Evolutionary conservation across 768 basidiomycete genomes (phyloP), one percentile per base, ranked within the genome.

Genomic region (Scleroderma bovista): DNA sequence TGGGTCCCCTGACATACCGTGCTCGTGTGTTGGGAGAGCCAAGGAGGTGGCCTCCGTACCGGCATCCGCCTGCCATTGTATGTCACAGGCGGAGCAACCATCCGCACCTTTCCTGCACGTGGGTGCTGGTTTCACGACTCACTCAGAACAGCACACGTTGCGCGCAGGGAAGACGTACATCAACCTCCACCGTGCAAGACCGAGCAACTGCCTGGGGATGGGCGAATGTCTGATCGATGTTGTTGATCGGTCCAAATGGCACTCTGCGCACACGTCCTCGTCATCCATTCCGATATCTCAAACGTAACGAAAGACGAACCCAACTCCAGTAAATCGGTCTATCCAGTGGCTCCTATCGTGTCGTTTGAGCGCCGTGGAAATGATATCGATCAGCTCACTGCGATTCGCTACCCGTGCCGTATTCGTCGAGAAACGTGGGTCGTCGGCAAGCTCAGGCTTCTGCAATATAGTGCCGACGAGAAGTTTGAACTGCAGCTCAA

Each of bases 161-260:
- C n/a, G n/a, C n/a, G n/a, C 23, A 15, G 16, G 13, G 24, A 43
- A 43, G 24, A 60, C 79, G 66, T 63, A 89, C 90, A 56, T 92
- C 80, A 45, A 95, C 78, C 58, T 93, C 89, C 23, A 86, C 78
- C 0, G 81, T 81, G 36, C 88, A 78, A 46, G 76, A 72, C 44
- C 94, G 77, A 24, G 93, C 92, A 36, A 83, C 60, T 2, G 89
- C 90, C 71, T 84, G 82, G 7, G 92, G 91, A 67, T 96, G 94
- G 31, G 81, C 79, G 60, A 96, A 97, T 3, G 94, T 93, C 66
- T 93, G 83, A 51, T 76, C 62, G 52, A 97, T 90, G 57, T 90
- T 86, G 64, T 96, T 96, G 71, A 97, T 95, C 16, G 94, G 94
- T 26, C 88, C 89, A 66, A 86, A 85, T 7, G 90, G 89, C 22